phyloP scores from a whole-genome alignment of 2,329 filamentous ascomycete species.

The Fusarium fujikuroi region DNA sequence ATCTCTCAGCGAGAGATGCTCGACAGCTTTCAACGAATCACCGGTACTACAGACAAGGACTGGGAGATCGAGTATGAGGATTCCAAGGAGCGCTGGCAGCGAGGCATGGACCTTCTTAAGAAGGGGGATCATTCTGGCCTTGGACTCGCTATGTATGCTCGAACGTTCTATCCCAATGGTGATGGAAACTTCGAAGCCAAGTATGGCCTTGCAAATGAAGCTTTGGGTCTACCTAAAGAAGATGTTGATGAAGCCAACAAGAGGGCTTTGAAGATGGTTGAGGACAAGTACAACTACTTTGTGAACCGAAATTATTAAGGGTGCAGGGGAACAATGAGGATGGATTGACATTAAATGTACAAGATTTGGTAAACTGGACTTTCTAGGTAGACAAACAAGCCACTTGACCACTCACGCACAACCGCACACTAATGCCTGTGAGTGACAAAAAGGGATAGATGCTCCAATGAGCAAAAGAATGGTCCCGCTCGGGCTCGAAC shows the following conservation, averaged over 20 bases:
- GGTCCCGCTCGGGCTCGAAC: constrained; percentile 42
- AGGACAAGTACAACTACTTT: constrained; percentile 38
- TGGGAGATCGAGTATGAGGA: constrained; percentile 58
- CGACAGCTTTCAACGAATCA: constrained; percentile 67
- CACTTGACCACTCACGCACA: not conserved
- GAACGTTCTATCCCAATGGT: constrained; percentile 61
- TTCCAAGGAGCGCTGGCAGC: constrained; percentile 58
- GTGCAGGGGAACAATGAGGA: not conserved
- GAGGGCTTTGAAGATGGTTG: constrained; percentile 56
- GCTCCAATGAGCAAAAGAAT: not conserved
- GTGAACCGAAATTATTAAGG: constrained; percentile 16
- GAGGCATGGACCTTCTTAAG: constrained; percentile 58
- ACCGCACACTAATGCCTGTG: not conserved
- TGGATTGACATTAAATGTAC: no score
- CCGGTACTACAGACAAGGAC: constrained; percentile 65
- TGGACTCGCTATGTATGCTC: constrained; percentile 63
- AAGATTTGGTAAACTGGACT: not conserved
- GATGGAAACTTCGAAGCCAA: constrained; percentile 56
- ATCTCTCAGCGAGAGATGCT: constrained; percentile 73
- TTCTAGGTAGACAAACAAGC: not conserved
- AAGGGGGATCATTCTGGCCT: constrained; percentile 56
- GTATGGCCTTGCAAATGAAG: constrained; percentile 56
- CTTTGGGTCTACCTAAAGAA: constrained; percentile 68
- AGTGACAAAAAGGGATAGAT: not conserved
- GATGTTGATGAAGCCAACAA: constrained; percentile 66